These are phyloP conservation scores for Glomus cerebriforme DNA, from an alignment of 192 early-diverging fungal species.

Conservation along the genomic window DNA sequence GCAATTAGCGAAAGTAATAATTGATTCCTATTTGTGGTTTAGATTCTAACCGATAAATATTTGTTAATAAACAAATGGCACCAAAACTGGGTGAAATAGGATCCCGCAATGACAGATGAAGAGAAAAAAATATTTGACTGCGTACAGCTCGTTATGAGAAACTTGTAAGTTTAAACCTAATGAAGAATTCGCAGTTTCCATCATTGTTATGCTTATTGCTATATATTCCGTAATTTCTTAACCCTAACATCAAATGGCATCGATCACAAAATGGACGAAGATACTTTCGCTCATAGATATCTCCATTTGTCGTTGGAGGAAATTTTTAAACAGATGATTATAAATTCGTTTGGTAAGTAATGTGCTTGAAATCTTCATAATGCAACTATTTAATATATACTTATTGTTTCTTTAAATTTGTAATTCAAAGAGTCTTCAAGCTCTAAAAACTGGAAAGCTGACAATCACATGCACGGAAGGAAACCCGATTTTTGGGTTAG, in stretches of 20 bases:
- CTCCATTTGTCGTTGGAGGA: conserved; percentile 20
- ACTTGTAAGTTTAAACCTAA: conserved; percentile 29
- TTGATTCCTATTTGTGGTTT: conserved; percentile 26
- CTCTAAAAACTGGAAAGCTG: conserved; percentile 4
- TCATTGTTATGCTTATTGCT: conserved; percentile 16
- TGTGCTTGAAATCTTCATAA: conserved; percentile 8
- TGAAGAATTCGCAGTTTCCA: conserved; percentile 8
- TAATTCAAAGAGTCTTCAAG: conserved; percentile 20
- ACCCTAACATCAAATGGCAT: conserved; percentile 9
- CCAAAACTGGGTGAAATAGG: conserved; percentile 13
- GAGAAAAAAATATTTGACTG: conserved; percentile 26
- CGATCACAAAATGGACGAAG: conserved; percentile 16
- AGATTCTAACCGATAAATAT: conserved; percentile 6
- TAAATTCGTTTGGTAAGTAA: conserved; percentile 28
- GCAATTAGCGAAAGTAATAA: conserved; percentile 21
- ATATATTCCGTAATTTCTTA: conserved; percentile 19
- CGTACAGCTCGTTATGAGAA: conserved; percentile 20
- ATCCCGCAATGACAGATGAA: conserved; percentile 1
- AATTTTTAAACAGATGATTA: conserved; percentile 22
- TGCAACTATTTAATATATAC: conserved; percentile 7
- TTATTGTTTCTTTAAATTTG: conserved; percentile 25
- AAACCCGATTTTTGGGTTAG: background rate
- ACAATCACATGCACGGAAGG: conserved; percentile 1
- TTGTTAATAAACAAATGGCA: background rate
- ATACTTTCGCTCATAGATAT: conserved; percentile 23